A percentile compares a stretch with the other conserved stretches of the same genome.
Evolutionary conservation across 2,329 filamentous ascomycete species (phyloP).

Genomic region (Phyllosticta citriasiana): DNA sequence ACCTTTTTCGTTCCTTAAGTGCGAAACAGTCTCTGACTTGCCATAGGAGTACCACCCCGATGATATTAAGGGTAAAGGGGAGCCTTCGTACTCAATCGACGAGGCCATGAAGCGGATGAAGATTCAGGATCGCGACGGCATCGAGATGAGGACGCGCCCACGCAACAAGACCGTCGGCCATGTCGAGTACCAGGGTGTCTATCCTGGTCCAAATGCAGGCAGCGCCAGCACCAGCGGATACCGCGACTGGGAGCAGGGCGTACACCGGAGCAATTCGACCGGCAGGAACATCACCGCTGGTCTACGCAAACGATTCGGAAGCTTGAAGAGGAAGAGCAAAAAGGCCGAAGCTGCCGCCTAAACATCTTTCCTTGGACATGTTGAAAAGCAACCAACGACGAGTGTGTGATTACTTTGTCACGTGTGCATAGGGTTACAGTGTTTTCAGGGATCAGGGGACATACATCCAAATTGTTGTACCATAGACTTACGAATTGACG

Average conservation of each 20-base stretch:
- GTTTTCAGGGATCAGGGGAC: not conserved
- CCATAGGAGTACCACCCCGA: constrained; percentile 54
- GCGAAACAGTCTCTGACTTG: constrained; percentile 11
- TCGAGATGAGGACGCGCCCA: constrained; percentile 34
- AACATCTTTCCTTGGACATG: not conserved
- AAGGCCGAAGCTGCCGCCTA: not conserved
- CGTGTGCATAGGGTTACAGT: not conserved
- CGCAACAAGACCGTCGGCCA: constrained; percentile 28
- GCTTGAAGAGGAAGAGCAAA: constrained; percentile 29
- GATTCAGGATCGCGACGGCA: constrained; percentile 29
- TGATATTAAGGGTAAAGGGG: constrained; percentile 75
- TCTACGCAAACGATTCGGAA: constrained; percentile 39
- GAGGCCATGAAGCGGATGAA: constrained; percentile 54
- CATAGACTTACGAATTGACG: not conserved
- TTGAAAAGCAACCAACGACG: not conserved
- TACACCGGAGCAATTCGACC: constrained; percentile 26
- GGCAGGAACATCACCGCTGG: constrained; percentile 27
- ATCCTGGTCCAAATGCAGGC: constrained; percentile 20
- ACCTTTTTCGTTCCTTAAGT: not conserved
- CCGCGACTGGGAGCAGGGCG: constrained; percentile 13
- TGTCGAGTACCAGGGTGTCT: constrained; percentile 19
- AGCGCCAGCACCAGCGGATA: constrained; percentile 18
- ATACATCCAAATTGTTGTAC: not conserved
- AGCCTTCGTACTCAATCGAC: constrained; percentile 64
- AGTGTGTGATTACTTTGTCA: not conserved